Percentiles rank a stretch among this genome's conserved stretches.
Evolutionary conservation across 2,329 filamentous ascomycete species (phyloP).

Genomic region (Tolypocladium endophyticum): DNA sequence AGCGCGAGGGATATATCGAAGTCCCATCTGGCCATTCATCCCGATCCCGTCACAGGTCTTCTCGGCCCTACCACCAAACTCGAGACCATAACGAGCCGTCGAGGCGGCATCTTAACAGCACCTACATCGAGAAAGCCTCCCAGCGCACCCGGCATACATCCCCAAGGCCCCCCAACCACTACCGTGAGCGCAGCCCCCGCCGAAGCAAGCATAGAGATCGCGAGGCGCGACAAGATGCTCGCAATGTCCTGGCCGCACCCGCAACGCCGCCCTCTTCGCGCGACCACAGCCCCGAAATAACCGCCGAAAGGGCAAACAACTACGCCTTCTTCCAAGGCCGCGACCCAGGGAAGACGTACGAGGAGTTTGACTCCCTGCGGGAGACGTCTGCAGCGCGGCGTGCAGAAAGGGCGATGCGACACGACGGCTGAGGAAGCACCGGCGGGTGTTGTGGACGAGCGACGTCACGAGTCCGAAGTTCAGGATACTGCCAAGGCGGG

Average conservation of each 20-base stretch:
- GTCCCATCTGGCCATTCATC: not conserved
- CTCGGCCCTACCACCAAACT: not conserved
- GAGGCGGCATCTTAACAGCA: not conserved
- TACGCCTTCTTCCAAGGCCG: slow-evolving; percentile 17
- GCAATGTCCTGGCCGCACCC: not conserved
- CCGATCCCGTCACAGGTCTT: not conserved
- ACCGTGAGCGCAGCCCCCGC: not conserved
- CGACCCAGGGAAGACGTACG: slow-evolving; percentile 10
- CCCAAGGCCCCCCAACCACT: not conserved
- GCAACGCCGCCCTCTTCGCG: not conserved
- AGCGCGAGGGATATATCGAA: not conserved
- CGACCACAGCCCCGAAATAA: not conserved
- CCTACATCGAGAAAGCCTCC: not conserved
- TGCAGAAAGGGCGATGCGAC: not conserved
- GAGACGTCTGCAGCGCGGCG: not conserved
- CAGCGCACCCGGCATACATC: not conserved
- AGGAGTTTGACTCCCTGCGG: slow-evolving; percentile 8
- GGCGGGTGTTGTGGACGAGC: not conserved
- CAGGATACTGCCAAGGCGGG: not conserved
- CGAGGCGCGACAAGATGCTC: not conserved
- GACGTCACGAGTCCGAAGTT: not conserved
- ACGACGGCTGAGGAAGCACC: not conserved
- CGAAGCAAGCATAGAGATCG: not conserved
- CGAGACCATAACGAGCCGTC: not conserved
- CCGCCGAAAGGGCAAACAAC: slow-evolving; percentile 12